Evolutionary conservation across 805 yeast species (phyloP), one percentile per base, ranked within the genome.

Genomic region (Saccharomycopsis sp.): DNA sequence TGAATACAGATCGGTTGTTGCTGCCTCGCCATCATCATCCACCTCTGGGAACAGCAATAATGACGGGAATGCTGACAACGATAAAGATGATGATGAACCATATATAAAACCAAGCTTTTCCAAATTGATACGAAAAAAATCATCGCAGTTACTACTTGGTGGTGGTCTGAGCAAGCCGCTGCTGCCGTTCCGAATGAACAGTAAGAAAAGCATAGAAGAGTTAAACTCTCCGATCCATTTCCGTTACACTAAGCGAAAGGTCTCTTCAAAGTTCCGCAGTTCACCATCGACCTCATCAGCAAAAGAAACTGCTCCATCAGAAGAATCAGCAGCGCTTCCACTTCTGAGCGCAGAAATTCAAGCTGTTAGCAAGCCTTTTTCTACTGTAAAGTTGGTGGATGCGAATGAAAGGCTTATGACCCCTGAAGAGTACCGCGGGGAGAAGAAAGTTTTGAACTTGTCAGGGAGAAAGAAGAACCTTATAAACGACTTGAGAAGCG

Each of bases 51-150:
- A n/a, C 15, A 31, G 5, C 12, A 38, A n/a, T 21, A 22, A 38
- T 38, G 29, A 30, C 15, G 19, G n/a, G 13, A 9, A 8, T 18
- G 12, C 29, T 25, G n/a, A 19, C 20, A 15, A 39, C 9, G 26
- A 29, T 19, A 22, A 25, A 21, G 10, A 9, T 4, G 4, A 5
- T 4, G 31, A 35, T 26, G 30, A 7, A 8, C 37, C 30, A 4
- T 46, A 19, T 22, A 43, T 39, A 15, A 42, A 43, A 21, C 49
- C 49, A 17, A 46, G 48, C 15, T 47, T 47, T 25, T 40, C 50
- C 4, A 34, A 38, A 30, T 36, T 46, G 13, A 8, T 47, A 18
- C 32, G 46, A 23, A 47, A 47, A 21, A 47, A 47, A 27, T 44
- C 48, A 27, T 47, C 50, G 6, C 48, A 47, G 32, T 23, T 44